phyloP scores from a whole-genome alignment of 1,139 yeast genomes.

The Scheffersomyces stambukii region DNA sequence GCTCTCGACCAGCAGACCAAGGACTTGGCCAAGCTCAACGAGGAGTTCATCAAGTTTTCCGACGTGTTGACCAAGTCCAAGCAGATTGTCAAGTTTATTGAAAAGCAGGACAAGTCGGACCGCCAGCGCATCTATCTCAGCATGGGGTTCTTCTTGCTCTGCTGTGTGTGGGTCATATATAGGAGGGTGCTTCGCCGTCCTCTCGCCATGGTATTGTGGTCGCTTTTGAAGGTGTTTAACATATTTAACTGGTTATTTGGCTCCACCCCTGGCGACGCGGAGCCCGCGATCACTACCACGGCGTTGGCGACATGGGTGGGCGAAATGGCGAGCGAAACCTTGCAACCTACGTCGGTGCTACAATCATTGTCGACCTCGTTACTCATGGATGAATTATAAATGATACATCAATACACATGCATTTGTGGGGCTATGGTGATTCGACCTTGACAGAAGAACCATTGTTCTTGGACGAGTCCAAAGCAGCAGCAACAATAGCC shows the following conservation, averaged over 20 bases:
- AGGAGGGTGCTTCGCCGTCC: conserved; percentile 59
- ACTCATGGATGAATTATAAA: conserved; percentile 8
- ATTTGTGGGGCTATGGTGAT: conserved; percentile 10
- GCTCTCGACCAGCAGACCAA: conserved; percentile 57
- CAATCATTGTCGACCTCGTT: background rate
- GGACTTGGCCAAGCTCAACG: conserved; percentile 46
- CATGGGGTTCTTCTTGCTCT: conserved; percentile 51
- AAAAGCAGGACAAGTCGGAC: conserved; percentile 64
- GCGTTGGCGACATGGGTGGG: background rate
- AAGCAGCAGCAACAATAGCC: conserved; percentile 81
- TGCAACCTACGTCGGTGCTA: background rate
- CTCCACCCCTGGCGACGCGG: conserved; percentile 2
- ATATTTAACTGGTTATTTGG: conserved; percentile 27
- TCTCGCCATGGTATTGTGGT: conserved; percentile 54
- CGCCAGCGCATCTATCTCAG: conserved; percentile 56
- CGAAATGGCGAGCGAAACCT: background rate
- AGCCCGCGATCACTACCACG: background rate
- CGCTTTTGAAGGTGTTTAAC: conserved; percentile 44
- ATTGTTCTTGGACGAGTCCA: conserved; percentile 59
- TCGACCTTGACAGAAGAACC: conserved; percentile 59
- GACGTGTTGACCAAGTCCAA: conserved; percentile 51
- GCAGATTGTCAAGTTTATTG: conserved; percentile 57
- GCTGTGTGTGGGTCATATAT: conserved; percentile 63
- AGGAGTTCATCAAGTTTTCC: conserved; percentile 50
- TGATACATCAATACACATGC: background rate